Evolutionary conservation across 2,329 filamentous ascomycete genomes (phyloP).

Genomic region (Elsinoe fawcettii): DNA sequence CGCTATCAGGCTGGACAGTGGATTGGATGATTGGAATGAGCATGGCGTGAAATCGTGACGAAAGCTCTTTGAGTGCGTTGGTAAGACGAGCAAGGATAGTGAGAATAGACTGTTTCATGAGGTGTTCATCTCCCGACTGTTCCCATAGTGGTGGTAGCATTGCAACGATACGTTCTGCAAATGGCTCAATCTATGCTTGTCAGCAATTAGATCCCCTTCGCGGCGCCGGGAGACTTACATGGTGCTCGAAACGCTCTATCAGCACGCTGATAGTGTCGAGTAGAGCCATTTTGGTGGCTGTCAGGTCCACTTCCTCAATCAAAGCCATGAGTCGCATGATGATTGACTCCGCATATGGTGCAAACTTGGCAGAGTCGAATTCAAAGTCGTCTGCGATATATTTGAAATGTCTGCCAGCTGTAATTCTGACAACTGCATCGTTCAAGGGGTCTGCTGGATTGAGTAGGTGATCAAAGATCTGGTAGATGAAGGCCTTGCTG

Average conservation of each 20-base stretch:
- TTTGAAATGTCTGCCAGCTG: slow-evolving; percentile 77
- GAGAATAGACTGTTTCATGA: slow-evolving; percentile 90
- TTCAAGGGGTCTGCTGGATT: slow-evolving; percentile 67
- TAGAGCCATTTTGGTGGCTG: slow-evolving; percentile 85
- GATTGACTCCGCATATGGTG: slow-evolving; percentile 67
- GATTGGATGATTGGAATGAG: slow-evolving; percentile 77
- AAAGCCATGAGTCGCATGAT: slow-evolving; percentile 66
- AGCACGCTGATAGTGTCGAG: slow-evolving; percentile 77
- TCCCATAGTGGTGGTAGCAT: slow-evolving; percentile 79
- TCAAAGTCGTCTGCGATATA: slow-evolving; percentile 76
- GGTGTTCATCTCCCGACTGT: slow-evolving; percentile 73
- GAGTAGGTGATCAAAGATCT: slow-evolving; percentile 81
- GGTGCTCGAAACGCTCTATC: slow-evolving; percentile 71
- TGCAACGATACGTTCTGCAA: slow-evolving; percentile 72
- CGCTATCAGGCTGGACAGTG: slow-evolving; percentile 67
- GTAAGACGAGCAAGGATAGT: slow-evolving; percentile 78
- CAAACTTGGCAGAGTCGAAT: slow-evolving; percentile 65
- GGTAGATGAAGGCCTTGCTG: slow-evolving; percentile 68
- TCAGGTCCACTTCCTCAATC: slow-evolving; percentile 69
- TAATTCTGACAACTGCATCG: slow-evolving; percentile 85
- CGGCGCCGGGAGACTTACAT: slow-evolving; percentile 44
- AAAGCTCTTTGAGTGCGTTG: slow-evolving; percentile 72
- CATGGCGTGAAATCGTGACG: slow-evolving; percentile 67
- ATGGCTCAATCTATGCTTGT: slow-evolving; percentile 46
- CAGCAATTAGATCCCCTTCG: no score